Conservation (phyloP, 352 stramenopile genomes). For the Phytopythium litorale region DNA sequence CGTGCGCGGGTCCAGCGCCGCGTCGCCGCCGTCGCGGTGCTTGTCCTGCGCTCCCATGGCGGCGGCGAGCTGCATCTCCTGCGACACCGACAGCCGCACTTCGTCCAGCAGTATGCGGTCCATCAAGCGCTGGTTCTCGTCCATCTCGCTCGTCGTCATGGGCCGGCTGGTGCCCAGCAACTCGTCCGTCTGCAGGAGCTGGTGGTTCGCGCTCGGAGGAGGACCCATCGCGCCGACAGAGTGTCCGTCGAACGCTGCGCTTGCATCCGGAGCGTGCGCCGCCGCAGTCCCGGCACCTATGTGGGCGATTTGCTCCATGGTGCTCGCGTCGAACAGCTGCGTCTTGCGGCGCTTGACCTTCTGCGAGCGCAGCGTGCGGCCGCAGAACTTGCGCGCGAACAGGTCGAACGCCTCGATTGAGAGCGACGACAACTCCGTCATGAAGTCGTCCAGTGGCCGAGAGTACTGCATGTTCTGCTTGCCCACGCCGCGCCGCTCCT, state of each 20-base stretch:
- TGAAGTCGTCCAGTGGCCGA: slow-evolving; percentile 64
- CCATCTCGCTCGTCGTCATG: slow-evolving; percentile 42
- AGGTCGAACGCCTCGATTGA: slow-evolving; percentile 75
- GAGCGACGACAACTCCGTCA: slow-evolving; percentile 51
- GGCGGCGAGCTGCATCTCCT: slow-evolving; percentile 39
- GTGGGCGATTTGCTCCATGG: not conserved
- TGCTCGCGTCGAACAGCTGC: slow-evolving; percentile 1
- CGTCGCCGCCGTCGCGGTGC: slow-evolving; percentile 21
- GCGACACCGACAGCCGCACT: slow-evolving; percentile 43
- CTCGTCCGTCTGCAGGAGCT: slow-evolving; percentile 47
- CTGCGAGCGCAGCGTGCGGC: slow-evolving; percentile 64
- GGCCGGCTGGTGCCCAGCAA: slow-evolving; percentile 26
- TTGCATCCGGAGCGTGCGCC: not conserved
- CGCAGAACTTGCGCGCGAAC: slow-evolving; percentile 73
- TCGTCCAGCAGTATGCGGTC: slow-evolving; percentile 66
- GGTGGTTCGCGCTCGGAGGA: slow-evolving; percentile 26
- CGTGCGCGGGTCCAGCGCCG: slow-evolving; percentile 44
- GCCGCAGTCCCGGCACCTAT: not conserved
- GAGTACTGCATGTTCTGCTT: slow-evolving; percentile 88
- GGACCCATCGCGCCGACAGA: slow-evolving; percentile 8
- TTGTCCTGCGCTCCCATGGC: slow-evolving; percentile 15
- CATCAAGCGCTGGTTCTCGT: slow-evolving; percentile 79
- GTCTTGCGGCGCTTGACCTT: slow-evolving; percentile 61
- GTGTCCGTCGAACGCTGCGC: not conserved
- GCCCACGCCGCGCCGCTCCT: slow-evolving; percentile 69